Conservation (phyloP, 2,329 filamentous ascomycete species). For the Cordyceps farinosa region DNA sequence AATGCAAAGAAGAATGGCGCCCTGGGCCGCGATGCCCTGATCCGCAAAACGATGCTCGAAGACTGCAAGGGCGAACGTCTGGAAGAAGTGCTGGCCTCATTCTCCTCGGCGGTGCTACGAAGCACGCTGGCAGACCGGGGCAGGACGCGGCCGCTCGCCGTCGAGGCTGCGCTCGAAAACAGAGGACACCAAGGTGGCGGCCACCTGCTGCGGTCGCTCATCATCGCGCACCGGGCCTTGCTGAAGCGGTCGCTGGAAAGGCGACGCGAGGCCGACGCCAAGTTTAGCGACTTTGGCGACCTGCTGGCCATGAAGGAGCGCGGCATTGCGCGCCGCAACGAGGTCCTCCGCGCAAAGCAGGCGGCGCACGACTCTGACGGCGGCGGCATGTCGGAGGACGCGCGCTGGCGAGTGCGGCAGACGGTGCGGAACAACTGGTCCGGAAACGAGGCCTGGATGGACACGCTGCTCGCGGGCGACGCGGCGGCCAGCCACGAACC, state of each 20-base stretch:
- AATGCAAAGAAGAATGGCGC: slow-evolving; percentile 84
- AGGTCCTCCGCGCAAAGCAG: slow-evolving; percentile 38
- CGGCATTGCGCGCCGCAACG: slow-evolving; percentile 52
- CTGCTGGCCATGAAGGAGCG: slow-evolving; percentile 61
- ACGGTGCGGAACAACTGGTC: slow-evolving; percentile 72
- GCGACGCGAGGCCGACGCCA: slow-evolving; percentile 56
- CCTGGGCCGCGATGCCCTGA: slow-evolving; percentile 71
- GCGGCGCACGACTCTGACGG: slow-evolving; percentile 22
- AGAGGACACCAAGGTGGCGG: slow-evolving; percentile 54
- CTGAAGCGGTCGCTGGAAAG: slow-evolving; percentile 56
- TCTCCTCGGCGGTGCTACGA: slow-evolving; percentile 79
- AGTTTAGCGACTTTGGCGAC: slow-evolving; percentile 61
- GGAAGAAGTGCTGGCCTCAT: slow-evolving; percentile 77
- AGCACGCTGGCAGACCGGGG: slow-evolving; percentile 52
- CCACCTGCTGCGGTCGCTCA: slow-evolving; percentile 58
- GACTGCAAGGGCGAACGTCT: slow-evolving; percentile 91
- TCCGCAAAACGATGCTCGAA: slow-evolving; percentile 94
- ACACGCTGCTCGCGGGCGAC: slow-evolving; percentile 67
- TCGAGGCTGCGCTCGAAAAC: slow-evolving; percentile 56
- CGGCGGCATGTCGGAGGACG: slow-evolving; percentile 38
- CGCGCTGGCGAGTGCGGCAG: slow-evolving; percentile 51
- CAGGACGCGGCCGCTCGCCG: slow-evolving; percentile 41
- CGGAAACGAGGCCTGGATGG: slow-evolving; percentile 70
- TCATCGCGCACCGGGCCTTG: slow-evolving; percentile 69
- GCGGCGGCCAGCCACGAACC: slow-evolving; percentile 41